Base-by-base conservation (phyloP, 805 yeast genomes). In the Cyberlindnera subsufficiens region DNA sequence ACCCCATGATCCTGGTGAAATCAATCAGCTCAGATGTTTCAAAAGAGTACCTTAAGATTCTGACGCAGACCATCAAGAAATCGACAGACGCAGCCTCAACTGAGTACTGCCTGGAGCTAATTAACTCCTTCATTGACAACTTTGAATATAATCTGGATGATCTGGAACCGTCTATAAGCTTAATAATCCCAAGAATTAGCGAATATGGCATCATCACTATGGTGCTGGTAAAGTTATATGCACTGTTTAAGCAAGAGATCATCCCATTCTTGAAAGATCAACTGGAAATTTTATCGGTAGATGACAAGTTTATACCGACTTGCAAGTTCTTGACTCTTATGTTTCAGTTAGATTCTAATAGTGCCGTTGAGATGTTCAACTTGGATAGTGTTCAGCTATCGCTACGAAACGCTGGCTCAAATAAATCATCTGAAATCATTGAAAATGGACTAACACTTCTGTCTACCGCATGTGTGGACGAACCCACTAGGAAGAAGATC, bases 401-500 rank as follows among this genome's bases (percentile, higher is more conserved):
- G 13, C 40, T 67, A 3, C 48, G 46, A 0, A 45, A 40, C n/a
- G 44, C 48, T 11, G 42, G 39, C 13, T 32, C 44, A 2, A 42
- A 22, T 13, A 38, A 42, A 7, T 25, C 49, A 1, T 15, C 22
- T 32, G 36, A 31, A 19, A 47, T 61, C 8, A 53, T 58, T 1
- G 51, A 49, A 22, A 49, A 45, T 13, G 50, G 73, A 0, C 44
- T 75, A 6, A 34, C 39, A 3, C 45, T 74, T 14, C 57, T 75
- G 25, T 69, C 76, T 0, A 60, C 61, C 15, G 71, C 80, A 0
- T 76, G 83, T 49, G 65, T 77, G 19, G 73, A 71, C 42, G 80
- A 78, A 32, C 54, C 61, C 1, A 67, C 78, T 29, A 68, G 85
- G 43, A 60, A 56, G n/a, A 62, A 64, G 33, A 73, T 77, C 34